phyloP scores from a whole-genome alignment of 2,329 filamentous ascomycete species.

The Sporothrix dimorphospora region DNA sequence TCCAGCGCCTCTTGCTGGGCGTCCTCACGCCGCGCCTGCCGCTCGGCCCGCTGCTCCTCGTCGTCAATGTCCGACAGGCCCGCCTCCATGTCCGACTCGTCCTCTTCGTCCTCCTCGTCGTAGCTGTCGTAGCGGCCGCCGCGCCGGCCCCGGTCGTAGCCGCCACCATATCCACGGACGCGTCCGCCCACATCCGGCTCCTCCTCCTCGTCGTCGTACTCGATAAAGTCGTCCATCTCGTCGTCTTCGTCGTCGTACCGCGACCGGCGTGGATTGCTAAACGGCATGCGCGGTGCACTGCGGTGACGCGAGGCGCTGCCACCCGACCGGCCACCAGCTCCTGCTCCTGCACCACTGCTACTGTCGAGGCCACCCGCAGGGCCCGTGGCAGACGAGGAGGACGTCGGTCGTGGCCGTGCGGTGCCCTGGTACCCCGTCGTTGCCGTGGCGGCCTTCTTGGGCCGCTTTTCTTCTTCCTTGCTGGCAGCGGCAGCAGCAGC shows the following conservation, averaged over 20 bases:
- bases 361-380: background rate
- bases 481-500: slow-evolving; percentile 34
- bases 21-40: slow-evolving; percentile 69
- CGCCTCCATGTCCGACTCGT: slow-evolving; percentile 77
- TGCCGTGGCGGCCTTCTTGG: slow-evolving; percentile 64
- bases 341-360: background rate
- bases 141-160: background rate
- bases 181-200: slow-evolving; percentile 32
- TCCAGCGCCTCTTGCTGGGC: slow-evolving; percentile 65
- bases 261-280: slow-evolving; percentile 37
- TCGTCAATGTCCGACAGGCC: slow-evolving; percentile 72
- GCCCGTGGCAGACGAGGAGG: slow-evolving; percentile 44
- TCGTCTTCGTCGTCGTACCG: slow-evolving; percentile 65
- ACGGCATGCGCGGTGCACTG: slow-evolving; percentile 25
- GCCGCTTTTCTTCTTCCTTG: slow-evolving; percentile 55
- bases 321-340: background rate
- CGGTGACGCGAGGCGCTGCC: slow-evolving; percentile 1
- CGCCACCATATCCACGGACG: slow-evolving; percentile 2
- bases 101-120: slow-evolving; percentile 64
- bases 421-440: slow-evolving; percentile 69
- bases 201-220: slow-evolving; percentile 62
- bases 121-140: slow-evolving; percentile 45
- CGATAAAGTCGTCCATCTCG: slow-evolving; percentile 63
- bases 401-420: slow-evolving; percentile 57
- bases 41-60: slow-evolving; percentile 68